Evolutionary conservation across 352 stramenopile species (phyloP).

Genomic region (Elongisporangium prolatum): DNA sequence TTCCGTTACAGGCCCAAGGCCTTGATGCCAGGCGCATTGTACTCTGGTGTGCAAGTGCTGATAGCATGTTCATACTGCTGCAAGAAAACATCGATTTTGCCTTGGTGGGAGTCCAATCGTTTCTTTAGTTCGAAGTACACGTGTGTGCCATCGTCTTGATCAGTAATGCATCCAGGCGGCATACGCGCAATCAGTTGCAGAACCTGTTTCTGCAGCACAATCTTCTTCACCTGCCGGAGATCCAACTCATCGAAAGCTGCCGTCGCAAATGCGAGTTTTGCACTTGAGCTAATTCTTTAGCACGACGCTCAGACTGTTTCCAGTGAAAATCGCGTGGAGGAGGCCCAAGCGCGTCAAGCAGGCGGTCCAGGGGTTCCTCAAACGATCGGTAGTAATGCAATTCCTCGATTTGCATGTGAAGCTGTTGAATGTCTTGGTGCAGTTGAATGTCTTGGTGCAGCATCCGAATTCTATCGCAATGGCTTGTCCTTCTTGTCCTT

Average conservation of each 20-base stretch:
- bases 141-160: background rate
- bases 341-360: background rate
- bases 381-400: background rate
- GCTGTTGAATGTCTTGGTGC: background rate
- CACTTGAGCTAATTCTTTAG: background rate
- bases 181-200: background rate
- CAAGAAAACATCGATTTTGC: background rate
- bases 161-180: background rate
- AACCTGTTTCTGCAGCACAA: background rate
- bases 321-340: background rate
- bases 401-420: background rate
- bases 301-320: background rate
- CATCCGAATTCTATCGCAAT: background rate
- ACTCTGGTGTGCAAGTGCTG: background rate
- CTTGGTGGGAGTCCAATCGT: background rate
- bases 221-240: background rate
- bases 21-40: background rate
- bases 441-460: background rate
- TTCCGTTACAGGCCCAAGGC: background rate
- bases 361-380: background rate
- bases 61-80: background rate
- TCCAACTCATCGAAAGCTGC: background rate
- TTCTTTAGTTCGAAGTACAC: background rate
- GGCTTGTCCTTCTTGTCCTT: background rate
- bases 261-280: background rate